phyloP scores from a whole-genome alignment of 352 stramenopile species.

The Aphanomyces cochlioides region DNA sequence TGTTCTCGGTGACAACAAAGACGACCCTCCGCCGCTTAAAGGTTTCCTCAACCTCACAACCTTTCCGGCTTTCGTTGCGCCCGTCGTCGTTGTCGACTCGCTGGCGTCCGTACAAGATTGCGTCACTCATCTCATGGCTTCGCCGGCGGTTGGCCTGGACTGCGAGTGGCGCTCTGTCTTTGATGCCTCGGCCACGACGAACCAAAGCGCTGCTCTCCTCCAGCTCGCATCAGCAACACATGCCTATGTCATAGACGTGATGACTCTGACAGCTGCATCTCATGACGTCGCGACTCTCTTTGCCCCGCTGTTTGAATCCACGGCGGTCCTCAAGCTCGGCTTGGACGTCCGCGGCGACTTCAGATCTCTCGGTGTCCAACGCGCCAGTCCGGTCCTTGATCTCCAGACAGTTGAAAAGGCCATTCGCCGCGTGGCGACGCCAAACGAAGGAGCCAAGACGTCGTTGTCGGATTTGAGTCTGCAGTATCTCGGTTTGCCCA shows the following conservation, averaged over 20 bases:
- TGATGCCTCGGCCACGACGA: slow-evolving; percentile 28
- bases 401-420: slow-evolving; percentile 20
- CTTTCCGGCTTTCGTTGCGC: slow-evolving; percentile 34
- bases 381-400: slow-evolving; percentile 2
- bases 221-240: slow-evolving; percentile 59
- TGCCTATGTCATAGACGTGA: slow-evolving; percentile 65
- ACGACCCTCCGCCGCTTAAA: slow-evolving; percentile 41
- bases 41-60: slow-evolving; percentile 47
- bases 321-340: slow-evolving; percentile 60
- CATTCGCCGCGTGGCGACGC: background rate
- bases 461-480: slow-evolving; percentile 52
- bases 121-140: slow-evolving; percentile 40
- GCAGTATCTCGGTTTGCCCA: slow-evolving; percentile 52
- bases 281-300: slow-evolving; percentile 33
- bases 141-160: slow-evolving; percentile 64
- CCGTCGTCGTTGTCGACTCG: slow-evolving; percentile 63
- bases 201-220: slow-evolving; percentile 46
- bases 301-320: slow-evolving; percentile 42
- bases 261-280: slow-evolving; percentile 41
- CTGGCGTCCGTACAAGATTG: slow-evolving; percentile 38
- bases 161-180: slow-evolving; percentile 65
- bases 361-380: slow-evolving; percentile 40
- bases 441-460: background rate
- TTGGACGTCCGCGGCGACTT: slow-evolving; percentile 70
- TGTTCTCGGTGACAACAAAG: slow-evolving; percentile 40